Conservation (phyloP, 1,139 yeast genomes). For the Taiozyma onychis region DNA sequence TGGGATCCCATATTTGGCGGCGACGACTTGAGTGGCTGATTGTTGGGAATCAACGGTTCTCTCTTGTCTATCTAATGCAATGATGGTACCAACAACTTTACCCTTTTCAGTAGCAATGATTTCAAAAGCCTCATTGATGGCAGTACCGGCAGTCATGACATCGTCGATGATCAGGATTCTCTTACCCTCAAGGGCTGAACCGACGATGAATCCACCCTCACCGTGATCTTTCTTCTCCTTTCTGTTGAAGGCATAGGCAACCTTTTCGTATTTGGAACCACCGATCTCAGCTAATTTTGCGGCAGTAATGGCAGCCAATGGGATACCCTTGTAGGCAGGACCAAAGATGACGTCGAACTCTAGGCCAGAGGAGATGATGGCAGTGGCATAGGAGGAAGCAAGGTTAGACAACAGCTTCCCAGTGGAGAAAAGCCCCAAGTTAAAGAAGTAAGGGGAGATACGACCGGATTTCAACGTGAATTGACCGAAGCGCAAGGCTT, state of each 20-base stretch:
- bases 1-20: conserved; percentile 69
- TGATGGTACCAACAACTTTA: conserved; percentile 72
- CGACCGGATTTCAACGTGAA: conserved; percentile 92
- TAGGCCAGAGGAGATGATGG: conserved; percentile 73
- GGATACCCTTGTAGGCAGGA: conserved; percentile 97
- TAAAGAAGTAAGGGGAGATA: conserved; percentile 93
- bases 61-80: conserved; percentile 95
- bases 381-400: conserved; percentile 84
- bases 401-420: conserved; percentile 73
- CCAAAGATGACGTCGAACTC: conserved; percentile 92
- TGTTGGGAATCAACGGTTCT: conserved; percentile 59
- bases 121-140: conserved; percentile 87
- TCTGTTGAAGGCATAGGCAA: conserved; percentile 74
- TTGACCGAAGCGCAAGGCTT: conserved; percentile 80
- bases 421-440: conserved; percentile 81
- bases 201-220: conserved; percentile 95
- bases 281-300: conserved; percentile 89
- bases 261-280: conserved; percentile 60
- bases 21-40: conserved; percentile 80
- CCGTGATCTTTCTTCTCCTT: conserved; percentile 98
- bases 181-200: conserved; percentile 67
- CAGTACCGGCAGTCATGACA: conserved; percentile 98
- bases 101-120: conserved; percentile 73
- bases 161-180: conserved; percentile 85
- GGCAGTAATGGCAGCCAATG: conserved; percentile 88